These are phyloP conservation scores for Pleurotus tuoliensis DNA, from an alignment of 768 basidiomycete genomes.

Conservation along the genomic window DNA sequence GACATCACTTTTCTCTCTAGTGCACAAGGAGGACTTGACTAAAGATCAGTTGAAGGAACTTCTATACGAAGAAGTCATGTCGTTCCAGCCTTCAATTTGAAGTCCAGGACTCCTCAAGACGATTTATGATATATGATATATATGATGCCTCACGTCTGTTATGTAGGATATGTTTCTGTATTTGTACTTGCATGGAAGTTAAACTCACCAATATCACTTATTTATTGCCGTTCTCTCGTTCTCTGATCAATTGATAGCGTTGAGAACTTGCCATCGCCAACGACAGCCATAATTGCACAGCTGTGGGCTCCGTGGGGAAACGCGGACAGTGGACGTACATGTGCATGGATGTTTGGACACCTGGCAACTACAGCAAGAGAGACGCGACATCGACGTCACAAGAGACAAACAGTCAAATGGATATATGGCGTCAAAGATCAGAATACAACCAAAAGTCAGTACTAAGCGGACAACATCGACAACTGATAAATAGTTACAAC, in stretches of 20 bases:
- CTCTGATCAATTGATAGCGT: too few species aligned
- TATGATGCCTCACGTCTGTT: background rate
- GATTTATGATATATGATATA: background rate
- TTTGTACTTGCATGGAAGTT: slow-evolving; percentile 1
- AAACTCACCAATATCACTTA: background rate
- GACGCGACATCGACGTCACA: too few species aligned
- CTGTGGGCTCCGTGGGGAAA: too few species aligned
- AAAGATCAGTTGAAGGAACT: slow-evolving; percentile 81
- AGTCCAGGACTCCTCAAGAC: background rate
- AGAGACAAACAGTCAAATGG: too few species aligned
- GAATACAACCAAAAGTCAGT: background rate
- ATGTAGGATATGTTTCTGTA: slow-evolving; percentile 6
- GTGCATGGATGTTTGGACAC: too few species aligned
- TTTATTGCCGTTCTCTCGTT: background rate
- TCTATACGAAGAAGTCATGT: slow-evolving; percentile 79
- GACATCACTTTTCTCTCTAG: slow-evolving; percentile 24
- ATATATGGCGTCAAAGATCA: too few species aligned
- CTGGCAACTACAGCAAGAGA: too few species aligned
- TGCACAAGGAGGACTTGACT: slow-evolving; percentile 71
- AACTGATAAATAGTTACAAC: slow-evolving; percentile 3
- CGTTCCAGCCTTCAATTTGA: slow-evolving; percentile 63
- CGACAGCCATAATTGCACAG: too few species aligned
- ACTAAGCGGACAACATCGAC: slow-evolving; percentile 1
- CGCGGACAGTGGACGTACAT: too few species aligned
- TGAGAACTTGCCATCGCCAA: too few species aligned